Evolutionary conservation across 2,329 filamentous ascomycete species (phyloP).

Genomic region (Pyricularia sp.): DNA sequence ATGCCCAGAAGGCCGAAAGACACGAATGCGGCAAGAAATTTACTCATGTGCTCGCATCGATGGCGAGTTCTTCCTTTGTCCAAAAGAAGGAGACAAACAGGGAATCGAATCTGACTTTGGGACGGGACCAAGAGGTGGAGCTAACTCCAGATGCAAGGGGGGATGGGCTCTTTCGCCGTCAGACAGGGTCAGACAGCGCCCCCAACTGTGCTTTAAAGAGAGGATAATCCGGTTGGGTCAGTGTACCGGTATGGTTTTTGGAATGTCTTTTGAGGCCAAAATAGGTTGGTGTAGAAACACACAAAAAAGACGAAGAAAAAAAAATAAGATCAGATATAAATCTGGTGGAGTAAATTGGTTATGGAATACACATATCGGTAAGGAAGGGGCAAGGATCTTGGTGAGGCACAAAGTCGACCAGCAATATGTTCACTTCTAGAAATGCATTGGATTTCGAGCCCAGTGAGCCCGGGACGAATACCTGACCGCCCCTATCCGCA

Average conservation of each 20-base stretch:
- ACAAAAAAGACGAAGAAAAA: background rate
- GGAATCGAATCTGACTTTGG: background rate
- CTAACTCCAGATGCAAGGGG: background rate
- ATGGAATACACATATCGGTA: too few species aligned
- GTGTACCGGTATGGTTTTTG: background rate
- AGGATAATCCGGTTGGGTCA: background rate
- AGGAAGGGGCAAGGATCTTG: too few species aligned
- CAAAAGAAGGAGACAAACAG: background rate
- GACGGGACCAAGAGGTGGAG: background rate
- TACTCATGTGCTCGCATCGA: background rate
- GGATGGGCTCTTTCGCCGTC: background rate
- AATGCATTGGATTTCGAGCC: background rate
- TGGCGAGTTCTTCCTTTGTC: background rate
- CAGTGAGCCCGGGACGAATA: background rate
- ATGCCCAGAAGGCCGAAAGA: background rate
- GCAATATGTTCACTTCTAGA: background rate
- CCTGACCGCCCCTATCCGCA: background rate
- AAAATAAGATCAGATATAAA: background rate
- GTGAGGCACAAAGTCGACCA: background rate
- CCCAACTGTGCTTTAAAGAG: background rate
- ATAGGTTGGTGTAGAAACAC: background rate
- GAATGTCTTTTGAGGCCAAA: background rate
- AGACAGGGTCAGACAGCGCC: background rate
- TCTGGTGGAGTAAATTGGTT: background rate
- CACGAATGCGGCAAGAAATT: conserved; percentile 1